Conservation (phyloP, 140 eudicot genomes). For the Anethum foeniculum region DNA sequence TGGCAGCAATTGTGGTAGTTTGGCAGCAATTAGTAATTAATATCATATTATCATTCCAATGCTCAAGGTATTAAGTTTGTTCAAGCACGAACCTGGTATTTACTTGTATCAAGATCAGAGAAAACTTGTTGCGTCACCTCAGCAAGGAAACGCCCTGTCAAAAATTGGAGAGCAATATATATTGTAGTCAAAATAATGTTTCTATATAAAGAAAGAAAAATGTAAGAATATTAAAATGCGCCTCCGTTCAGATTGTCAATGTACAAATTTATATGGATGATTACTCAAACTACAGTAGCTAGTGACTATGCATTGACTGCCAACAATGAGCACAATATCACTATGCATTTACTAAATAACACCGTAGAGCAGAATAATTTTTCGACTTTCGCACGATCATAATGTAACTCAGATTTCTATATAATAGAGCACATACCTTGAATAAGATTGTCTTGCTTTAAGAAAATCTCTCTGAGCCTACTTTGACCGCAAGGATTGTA, state of each 20-base stretch:
- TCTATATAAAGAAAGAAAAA: not conserved
- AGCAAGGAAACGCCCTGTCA: slow-evolving; percentile 89
- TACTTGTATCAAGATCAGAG: slow-evolving; percentile 77
- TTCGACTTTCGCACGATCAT: not conserved
- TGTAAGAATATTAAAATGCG: not conserved
- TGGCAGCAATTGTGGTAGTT: not conserved
- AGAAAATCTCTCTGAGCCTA: slow-evolving; percentile 87
- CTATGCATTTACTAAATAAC: not conserved
- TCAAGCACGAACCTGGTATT: slow-evolving; percentile 72
- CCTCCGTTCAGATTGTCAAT: not conserved
- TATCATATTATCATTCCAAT: not conserved
- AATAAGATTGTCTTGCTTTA: slow-evolving; percentile 92
- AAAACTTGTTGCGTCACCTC: slow-evolving; percentile 96
- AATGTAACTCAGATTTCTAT: not conserved
- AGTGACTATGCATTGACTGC: not conserved
- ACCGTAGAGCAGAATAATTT: not conserved
- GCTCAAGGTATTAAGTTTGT: not conserved
- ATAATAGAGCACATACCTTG: slow-evolving; percentile 52
- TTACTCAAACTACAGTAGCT: not conserved
- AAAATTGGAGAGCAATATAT: not conserved
- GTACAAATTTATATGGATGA: not conserved
- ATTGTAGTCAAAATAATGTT: not conserved
- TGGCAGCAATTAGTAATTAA: not conserved
- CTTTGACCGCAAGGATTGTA: slow-evolving; percentile 99
- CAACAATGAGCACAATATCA: not conserved